Conservation (phyloP, 2,329 filamentous ascomycete species). For the Biscogniauxia sp. region DNA sequence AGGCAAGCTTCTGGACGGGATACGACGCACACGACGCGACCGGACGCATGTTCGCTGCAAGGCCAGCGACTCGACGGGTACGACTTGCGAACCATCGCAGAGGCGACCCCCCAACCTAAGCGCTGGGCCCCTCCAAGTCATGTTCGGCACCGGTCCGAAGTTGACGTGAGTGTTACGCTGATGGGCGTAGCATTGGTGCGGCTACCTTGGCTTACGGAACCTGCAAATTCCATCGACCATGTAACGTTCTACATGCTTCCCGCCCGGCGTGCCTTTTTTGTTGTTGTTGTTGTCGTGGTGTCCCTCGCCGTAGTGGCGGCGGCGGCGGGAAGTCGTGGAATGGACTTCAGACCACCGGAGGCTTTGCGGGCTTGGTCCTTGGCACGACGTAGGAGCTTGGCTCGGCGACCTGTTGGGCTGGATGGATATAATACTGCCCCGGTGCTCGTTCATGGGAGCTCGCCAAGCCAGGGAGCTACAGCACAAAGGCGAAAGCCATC, state of each 20-base stretch:
- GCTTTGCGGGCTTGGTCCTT: conserved; percentile 26
- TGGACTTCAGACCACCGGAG: conserved; percentile 33
- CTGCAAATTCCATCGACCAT: conserved; percentile 13
- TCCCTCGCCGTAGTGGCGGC: not conserved
- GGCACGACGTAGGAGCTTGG: not conserved
- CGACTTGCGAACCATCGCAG: not conserved
- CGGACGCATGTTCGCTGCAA: not conserved
- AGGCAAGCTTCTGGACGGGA: not conserved
- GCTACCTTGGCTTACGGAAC: conserved; percentile 2
- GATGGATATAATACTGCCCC: not conserved
- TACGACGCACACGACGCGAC: not conserved
- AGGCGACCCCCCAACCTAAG: not conserved
- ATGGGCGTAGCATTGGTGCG: not conserved
- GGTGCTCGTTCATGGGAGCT: not conserved
- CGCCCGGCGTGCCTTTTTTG: conserved; percentile 21
- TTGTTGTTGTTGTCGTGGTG: conserved; percentile 10
- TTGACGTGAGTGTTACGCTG: not conserved
- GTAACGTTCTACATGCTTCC: conserved; percentile 18
- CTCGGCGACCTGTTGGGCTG: not conserved
- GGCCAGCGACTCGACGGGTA: not conserved
- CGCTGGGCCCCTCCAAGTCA: not conserved
- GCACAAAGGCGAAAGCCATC: not conserved
- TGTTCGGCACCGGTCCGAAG: not conserved
- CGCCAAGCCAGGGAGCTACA: not conserved
- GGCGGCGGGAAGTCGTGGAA: conserved; percentile 13